A percentile compares a stretch with the other conserved stretches of the same genome.
Evolutionary conservation across 768 basidiomycete species (phyloP).

Genomic region (Strobilomyces confusus): DNA sequence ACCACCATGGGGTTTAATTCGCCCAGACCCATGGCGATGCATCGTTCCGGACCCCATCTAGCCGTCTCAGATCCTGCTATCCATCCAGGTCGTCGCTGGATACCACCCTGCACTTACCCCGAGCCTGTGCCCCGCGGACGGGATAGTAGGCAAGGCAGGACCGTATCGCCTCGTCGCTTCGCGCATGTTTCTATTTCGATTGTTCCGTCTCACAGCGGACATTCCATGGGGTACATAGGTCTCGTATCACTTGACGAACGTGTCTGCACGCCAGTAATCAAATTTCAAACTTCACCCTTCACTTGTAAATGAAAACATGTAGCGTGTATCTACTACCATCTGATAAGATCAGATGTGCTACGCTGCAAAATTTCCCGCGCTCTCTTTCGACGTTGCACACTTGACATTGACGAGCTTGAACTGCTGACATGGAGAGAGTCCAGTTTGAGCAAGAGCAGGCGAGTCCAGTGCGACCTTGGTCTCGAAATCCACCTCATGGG

Average conservation of each 20-base stretch:
- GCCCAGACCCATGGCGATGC: constrained; percentile 5
- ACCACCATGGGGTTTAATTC: not conserved
- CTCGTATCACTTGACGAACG: constrained; percentile 2
- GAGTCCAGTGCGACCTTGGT: constrained; percentile 6
- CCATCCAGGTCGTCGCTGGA: not conserved
- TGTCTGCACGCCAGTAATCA: not conserved
- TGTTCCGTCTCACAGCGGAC: not conserved
- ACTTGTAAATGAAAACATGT: not conserved
- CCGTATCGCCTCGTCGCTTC: not conserved
- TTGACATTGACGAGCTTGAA: not conserved
- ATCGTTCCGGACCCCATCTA: not conserved
- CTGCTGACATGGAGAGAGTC: constrained; percentile 79
- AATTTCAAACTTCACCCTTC: not conserved
- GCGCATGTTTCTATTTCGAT: constrained; percentile 6
- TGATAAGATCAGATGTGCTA: constrained; percentile 19
- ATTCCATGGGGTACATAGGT: not conserved
- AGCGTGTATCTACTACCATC: not conserved
- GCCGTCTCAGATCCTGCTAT: not conserved
- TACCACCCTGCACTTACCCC: not conserved
- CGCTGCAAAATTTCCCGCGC: constrained; percentile 9
- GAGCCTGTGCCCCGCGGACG: not conserved
- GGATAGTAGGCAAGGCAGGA: not conserved
- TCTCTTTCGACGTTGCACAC: not conserved
- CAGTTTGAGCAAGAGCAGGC: constrained; percentile 93
- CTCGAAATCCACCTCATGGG: constrained; percentile 2